Percentiles rank a stretch among this genome's conserved stretches.
Conservation (phyloP, 148 eudicot species). For the Vaccinium macrocarpon region DNA sequence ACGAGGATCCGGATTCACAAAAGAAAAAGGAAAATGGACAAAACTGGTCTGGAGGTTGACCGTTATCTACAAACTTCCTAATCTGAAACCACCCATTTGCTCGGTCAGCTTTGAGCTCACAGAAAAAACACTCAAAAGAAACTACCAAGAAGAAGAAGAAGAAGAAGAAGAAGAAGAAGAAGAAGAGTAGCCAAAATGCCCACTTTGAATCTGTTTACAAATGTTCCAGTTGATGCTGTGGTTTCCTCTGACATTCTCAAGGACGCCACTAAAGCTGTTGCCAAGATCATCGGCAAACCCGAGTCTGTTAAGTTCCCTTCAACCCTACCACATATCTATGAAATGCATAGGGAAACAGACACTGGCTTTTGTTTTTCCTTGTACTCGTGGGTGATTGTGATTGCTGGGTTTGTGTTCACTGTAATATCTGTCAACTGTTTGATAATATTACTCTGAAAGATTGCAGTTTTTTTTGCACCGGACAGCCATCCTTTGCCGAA, state of each 20-base stretch:
- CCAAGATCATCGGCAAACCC: slow-evolving; percentile 88
- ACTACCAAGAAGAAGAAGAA: background rate
- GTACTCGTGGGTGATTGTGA: no score
- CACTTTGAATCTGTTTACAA: slow-evolving; percentile 79
- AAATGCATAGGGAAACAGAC: background rate
- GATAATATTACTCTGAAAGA: slow-evolving; percentile 25
- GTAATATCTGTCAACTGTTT: slow-evolving; percentile 26
- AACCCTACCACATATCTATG: background rate
- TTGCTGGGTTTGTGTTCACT: background rate
- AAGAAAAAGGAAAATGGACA: background rate
- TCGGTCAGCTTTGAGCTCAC: background rate
- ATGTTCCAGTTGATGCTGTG: slow-evolving; percentile 80
- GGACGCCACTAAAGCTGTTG: slow-evolving; percentile 92
- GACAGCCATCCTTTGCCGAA: no score
- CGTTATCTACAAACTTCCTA: background rate
- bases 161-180: slow-evolving; percentile 14
- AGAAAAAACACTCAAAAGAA: background rate
- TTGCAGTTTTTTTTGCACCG: background rate
- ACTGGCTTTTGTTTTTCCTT: background rate
- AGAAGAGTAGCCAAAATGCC: slow-evolving; percentile 48
- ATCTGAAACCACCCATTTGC: slow-evolving; percentile 2
- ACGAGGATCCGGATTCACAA: no score
- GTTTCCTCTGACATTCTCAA: slow-evolving; percentile 83
- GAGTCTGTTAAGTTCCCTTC: slow-evolving; percentile 51
- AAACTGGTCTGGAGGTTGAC: background rate